These are phyloP conservation scores for Maudiozyma bulderi DNA, from an alignment of 805 yeast species.

Conservation along the genomic window DNA sequence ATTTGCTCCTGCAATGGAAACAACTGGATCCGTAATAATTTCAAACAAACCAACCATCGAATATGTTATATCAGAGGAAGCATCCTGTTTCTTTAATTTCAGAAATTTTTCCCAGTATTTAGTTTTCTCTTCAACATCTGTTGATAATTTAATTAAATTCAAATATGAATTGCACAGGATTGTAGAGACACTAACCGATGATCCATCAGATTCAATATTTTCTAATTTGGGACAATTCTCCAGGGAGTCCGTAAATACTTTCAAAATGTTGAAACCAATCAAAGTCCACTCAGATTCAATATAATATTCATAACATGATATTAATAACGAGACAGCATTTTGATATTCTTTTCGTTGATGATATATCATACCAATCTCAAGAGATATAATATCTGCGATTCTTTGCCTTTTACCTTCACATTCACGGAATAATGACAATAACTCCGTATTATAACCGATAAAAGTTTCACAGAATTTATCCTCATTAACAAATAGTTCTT, in stretches of 20 bases:
- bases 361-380: slow-evolving; percentile 68
- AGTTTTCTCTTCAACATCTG: slow-evolving; percentile 9
- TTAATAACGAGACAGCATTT: slow-evolving; percentile 53
- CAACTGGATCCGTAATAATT: slow-evolving; percentile 4
- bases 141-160: slow-evolving; percentile 18
- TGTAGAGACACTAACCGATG: slow-evolving; percentile 17
- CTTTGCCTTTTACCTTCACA: slow-evolving; percentile 38
- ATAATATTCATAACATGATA: slow-evolving; percentile 61
- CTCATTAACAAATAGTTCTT: slow-evolving; percentile 13
- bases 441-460: slow-evolving; percentile 41
- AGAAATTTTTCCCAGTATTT: slow-evolving; percentile 24
- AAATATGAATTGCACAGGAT: slow-evolving; percentile 25
- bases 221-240: slow-evolving; percentile 21
- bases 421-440: slow-evolving; percentile 12
- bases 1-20: slow-evolving; percentile 11
- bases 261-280: slow-evolving; percentile 57
- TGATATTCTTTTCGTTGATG: slow-evolving; percentile 47
- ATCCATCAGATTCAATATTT: slow-evolving; percentile 18
- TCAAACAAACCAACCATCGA: slow-evolving; percentile 18
- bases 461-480: slow-evolving; percentile 30
- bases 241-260: slow-evolving; percentile 60
- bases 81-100: slow-evolving; percentile 5
- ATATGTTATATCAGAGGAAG: slow-evolving; percentile 11
- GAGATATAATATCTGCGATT: slow-evolving; percentile 61
- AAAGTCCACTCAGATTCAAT: slow-evolving; percentile 63